phyloP scores from a whole-genome alignment of 2,329 filamentous ascomycete species.

The Pseudogymnoascus sp. region DNA sequence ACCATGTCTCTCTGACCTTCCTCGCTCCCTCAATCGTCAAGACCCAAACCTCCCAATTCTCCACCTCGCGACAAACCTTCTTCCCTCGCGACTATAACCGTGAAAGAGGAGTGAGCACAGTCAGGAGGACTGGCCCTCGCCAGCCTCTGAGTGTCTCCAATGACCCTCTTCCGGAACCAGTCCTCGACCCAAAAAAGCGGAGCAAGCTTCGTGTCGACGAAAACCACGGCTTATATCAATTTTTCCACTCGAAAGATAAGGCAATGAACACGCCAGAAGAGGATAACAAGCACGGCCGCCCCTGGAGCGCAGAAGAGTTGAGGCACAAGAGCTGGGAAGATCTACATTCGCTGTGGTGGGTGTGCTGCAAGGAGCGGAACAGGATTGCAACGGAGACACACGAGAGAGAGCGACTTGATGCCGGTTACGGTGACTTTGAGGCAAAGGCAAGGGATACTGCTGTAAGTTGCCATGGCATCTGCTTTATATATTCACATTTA shows the following conservation, averaged over 20 bases:
- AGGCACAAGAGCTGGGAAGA: constrained; percentile 89
- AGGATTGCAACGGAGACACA: constrained; percentile 68
- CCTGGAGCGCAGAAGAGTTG: constrained; percentile 81
- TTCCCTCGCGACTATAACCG: constrained; percentile 65
- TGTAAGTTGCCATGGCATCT: constrained; percentile 44
- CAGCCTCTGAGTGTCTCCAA: constrained; percentile 68
- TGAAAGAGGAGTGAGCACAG: constrained; percentile 71
- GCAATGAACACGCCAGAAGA: constrained; percentile 66
- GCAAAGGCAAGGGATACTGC: constrained; percentile 52
- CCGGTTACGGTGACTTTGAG: constrained; percentile 69
- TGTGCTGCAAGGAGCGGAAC: constrained; percentile 86
- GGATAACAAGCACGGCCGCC: constrained; percentile 64
- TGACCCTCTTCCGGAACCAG: constrained; percentile 66
- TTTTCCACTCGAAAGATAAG: constrained; percentile 68
- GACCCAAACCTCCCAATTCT: constrained; percentile 26
- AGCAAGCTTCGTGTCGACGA: constrained; percentile 50
- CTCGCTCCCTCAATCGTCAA: constrained; percentile 26
- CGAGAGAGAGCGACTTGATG: constrained; percentile 60
- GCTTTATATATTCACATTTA: constrained; percentile 15
- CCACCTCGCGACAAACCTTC: constrained; percentile 22
- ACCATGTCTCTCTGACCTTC: constrained; percentile 24
- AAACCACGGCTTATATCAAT: constrained; percentile 84
- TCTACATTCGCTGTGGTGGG: constrained; percentile 87
- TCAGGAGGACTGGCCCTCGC: constrained; percentile 68
- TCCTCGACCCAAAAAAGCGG: constrained; percentile 49